Percentiles rank a stretch among this genome's conserved stretches.
These are phyloP conservation scores for Cystobasidium sp. DNA, from an alignment of 1,284 basidiomycete genomes.

Conservation along the genomic window DNA sequence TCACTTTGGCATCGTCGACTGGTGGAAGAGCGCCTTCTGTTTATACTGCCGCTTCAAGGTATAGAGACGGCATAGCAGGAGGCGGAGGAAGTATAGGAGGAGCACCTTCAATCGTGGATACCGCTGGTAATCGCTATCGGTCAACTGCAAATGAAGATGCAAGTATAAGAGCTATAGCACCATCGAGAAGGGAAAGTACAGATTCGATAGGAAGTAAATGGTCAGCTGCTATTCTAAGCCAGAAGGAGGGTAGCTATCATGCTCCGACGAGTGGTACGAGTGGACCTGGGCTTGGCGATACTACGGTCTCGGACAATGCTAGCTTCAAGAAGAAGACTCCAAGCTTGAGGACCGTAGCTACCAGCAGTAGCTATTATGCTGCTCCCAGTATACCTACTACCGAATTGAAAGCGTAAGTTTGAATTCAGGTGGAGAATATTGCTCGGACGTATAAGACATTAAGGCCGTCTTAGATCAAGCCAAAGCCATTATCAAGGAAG, in stretches of 20 bases:
- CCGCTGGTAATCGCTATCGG: conserved; percentile 13
- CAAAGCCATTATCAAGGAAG: too few relatives aligned
- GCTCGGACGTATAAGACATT: neutral
- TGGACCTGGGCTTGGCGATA: conserved; percentile 4
- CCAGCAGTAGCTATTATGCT: conserved; percentile 40
- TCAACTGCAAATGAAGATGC: conserved; percentile 36
- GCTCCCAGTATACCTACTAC: conserved; percentile 7
- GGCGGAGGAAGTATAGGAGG: conserved; percentile 7
- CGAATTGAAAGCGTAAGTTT: conserved; percentile 7
- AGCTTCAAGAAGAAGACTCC: conserved; percentile 29
- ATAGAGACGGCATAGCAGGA: conserved; percentile 9
- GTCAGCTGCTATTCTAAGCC: conserved; percentile 38
- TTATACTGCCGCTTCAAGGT: conserved; percentile 24
- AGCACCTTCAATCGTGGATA: conserved; percentile 11
- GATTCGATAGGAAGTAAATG: conserved; percentile 36
- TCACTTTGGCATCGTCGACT: conserved; percentile 84
- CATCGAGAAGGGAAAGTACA: conserved; percentile 27
- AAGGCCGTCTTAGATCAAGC: too few relatives aligned
- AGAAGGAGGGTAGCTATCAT: conserved; percentile 10
- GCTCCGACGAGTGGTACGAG: neutral
- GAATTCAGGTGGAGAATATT: neutral
- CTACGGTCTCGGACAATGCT: conserved; percentile 4
- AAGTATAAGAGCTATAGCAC: conserved; percentile 30
- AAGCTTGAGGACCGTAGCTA: conserved; percentile 27
- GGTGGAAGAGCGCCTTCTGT: conserved; percentile 16